Percentiles rank a stretch among this genome's conserved stretches.
Conservation (phyloP, 148 eudicot genomes). For the Salicornia ramosissima region DNA sequence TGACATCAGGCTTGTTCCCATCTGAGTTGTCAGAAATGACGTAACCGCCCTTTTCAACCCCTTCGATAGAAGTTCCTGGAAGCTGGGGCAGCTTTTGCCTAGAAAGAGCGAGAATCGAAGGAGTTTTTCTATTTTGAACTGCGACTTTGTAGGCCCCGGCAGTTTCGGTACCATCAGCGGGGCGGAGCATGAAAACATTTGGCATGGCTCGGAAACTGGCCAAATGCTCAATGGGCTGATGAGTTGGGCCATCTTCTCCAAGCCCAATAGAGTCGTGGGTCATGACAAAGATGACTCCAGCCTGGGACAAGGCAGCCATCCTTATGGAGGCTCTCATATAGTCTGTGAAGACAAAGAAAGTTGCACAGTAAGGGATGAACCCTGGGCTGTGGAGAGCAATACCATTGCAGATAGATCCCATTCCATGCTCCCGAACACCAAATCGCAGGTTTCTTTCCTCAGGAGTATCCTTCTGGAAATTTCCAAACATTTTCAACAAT, state of each 20-base stretch:
- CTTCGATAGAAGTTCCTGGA: slow-evolving; percentile 81
- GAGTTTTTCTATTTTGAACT: slow-evolving; percentile 51
- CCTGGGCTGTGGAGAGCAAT: slow-evolving; percentile 92
- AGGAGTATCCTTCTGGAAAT: slow-evolving; percentile 89
- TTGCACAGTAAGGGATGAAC: slow-evolving; percentile 87
- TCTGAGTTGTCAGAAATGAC: slow-evolving; percentile 61
- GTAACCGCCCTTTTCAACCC: slow-evolving; percentile 83
- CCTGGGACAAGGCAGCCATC: slow-evolving; percentile 73
- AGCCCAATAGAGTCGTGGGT: slow-evolving; percentile 99
- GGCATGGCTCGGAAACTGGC: slow-evolving; percentile 99
- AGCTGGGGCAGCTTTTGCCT: slow-evolving; percentile 85
- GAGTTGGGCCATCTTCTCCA: slow-evolving; percentile 98
- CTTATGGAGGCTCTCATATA: slow-evolving; percentile 97
- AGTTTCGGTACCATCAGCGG: slow-evolving; percentile 94
- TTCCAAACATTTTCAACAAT: slow-evolving; percentile 78
- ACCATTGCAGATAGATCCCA: slow-evolving; percentile 95
- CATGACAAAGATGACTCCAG: slow-evolving; percentile 90
- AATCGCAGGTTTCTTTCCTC: slow-evolving; percentile 89
- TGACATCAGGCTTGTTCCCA: slow-evolving; percentile 84
- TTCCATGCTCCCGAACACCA: slow-evolving; percentile 92
- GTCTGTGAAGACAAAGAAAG: slow-evolving; percentile 95
- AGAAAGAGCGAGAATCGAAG: slow-evolving; percentile 83
- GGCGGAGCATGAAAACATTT: slow-evolving; percentile 82
- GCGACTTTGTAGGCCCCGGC: slow-evolving; percentile 91
- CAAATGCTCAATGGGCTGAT: slow-evolving; percentile 94